Evolutionary conservation across 2,329 filamentous ascomycete genomes (phyloP), one percentile per base, ranked within the genome.

Genomic region (Clarireedia hainanense): DNA sequence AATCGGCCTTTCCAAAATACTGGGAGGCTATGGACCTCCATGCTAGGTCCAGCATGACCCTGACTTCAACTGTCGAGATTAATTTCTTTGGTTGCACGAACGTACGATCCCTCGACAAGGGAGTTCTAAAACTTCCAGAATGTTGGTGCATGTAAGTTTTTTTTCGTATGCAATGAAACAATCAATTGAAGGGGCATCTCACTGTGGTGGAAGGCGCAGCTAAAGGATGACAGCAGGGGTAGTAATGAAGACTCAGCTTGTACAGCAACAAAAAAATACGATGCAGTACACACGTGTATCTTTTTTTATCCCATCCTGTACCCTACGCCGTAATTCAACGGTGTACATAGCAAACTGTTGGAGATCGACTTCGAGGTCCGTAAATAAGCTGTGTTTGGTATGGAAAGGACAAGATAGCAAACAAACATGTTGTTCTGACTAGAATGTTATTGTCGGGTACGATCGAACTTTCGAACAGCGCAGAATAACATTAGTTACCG

Each of bases 191-290:
- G 26, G 20, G 40, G 20, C 40, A 49, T 55, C 34, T 49, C 15
- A 57, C 24, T 20, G 23, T 47, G 26, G 40, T 45, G 34, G 27
- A 49, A 40, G 43, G 55, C 37, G 43, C 55, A 57, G 55, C 55
- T 52, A 52, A 54, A 48, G 37, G 55, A 53, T 57, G 55, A 47
- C 55, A 47, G 55, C 55, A 57, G 42, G 50, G 45, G 36, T 12
- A 26, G 23, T 37, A 42, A 37, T 43, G 17, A n/a, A 24, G 24
- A 20, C 30, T 51, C 53, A 52, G 48, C 53, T 27, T 46, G 37
- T 23, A 40, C 20, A 40, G 42, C 40, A 46, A 42, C 14, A 55
- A 24, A 20, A 36, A 43, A 26, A 15, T 36, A 34, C 30, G 10
- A 12, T 34, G 12, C 30, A 34, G 30, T 34, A 34, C 30, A 34